Conservation (phyloP, 768 basidiomycete genomes). For the Sutorius australiensis region DNA sequence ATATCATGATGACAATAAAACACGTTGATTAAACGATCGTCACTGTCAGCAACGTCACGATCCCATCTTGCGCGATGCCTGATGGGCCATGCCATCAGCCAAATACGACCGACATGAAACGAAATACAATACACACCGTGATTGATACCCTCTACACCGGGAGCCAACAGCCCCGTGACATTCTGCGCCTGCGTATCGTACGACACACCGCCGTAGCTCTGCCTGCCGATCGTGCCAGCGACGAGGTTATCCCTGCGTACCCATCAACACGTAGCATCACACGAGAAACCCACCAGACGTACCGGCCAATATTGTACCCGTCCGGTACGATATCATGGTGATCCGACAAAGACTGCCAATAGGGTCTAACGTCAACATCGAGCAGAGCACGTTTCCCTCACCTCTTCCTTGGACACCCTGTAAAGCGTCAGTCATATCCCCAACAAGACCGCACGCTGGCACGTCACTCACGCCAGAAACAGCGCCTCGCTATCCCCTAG, state of each 20-base stretch:
- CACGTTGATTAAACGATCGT: constrained; percentile 32
- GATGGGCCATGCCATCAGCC: neutral
- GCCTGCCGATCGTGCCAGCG: constrained; percentile 35
- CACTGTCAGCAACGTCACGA: constrained; percentile 53
- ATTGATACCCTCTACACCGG: constrained; percentile 51
- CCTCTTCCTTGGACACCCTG: constrained; percentile 49
- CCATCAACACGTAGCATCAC: too few species aligned
- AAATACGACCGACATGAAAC: neutral
- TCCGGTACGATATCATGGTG: constrained; percentile 42
- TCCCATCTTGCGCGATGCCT: constrained; percentile 55
- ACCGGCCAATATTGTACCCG: constrained; percentile 50
- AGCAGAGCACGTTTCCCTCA: neutral
- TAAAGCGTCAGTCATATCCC: neutral
- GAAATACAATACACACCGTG: constrained; percentile 37
- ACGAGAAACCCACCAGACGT: constrained; percentile 1
- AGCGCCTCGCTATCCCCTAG: constrained; percentile 45
- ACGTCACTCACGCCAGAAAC: constrained; percentile 53
- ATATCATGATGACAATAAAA: neutral
- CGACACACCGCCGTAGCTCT: constrained; percentile 38
- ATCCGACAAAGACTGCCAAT: constrained; percentile 26
- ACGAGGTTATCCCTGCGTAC: constrained; percentile 37
- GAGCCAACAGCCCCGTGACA: constrained; percentile 50
- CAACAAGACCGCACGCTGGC: neutral
- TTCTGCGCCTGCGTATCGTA: constrained; percentile 47
- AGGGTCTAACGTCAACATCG: neutral